These are phyloP conservation scores for Agaricales sp. DNA, from an alignment of 1,284 basidiomycete species.

Conservation along the genomic window DNA sequence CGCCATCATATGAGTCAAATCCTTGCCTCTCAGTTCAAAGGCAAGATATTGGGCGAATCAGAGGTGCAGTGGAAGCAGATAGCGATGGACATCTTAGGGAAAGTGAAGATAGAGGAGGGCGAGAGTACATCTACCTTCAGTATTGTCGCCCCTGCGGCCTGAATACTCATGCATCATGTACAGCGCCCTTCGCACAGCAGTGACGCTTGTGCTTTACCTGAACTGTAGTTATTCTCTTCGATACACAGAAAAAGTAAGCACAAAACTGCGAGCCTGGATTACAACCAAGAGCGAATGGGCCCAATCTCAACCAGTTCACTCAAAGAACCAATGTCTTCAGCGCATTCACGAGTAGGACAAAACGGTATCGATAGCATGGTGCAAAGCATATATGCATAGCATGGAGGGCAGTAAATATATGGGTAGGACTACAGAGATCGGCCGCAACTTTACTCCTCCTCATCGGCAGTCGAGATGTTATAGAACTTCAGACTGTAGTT, in stretches of 20 bases:
- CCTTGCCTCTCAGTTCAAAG: conserved; percentile 58
- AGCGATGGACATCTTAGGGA: conserved; percentile 51
- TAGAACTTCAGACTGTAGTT: conserved; percentile 88
- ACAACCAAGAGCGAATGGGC: too few relatives aligned
- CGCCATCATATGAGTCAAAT: conserved; percentile 57
- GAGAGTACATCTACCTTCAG: conserved; percentile 10
- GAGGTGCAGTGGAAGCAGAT: conserved; percentile 67
- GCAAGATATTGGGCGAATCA: conserved; percentile 45
- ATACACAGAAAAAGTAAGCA: too few relatives aligned
- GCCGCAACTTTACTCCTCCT: conserved; percentile 3
- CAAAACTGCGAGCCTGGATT: too few relatives aligned
- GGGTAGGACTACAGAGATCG: conserved; percentile 7
- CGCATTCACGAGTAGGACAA: not conserved
- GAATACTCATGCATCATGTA: too few relatives aligned
- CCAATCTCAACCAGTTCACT: too few relatives aligned
- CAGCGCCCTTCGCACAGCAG: too few relatives aligned
- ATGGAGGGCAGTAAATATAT: not conserved
- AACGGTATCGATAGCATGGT: not conserved
- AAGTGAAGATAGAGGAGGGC: conserved; percentile 23
- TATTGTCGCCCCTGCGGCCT: conserved; percentile 4
- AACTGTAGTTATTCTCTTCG: too few relatives aligned
- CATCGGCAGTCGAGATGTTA: conserved; percentile 60
- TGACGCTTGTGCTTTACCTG: too few relatives aligned
- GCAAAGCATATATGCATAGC: conserved; percentile 2
- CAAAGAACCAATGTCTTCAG: too few relatives aligned